A percentile compares a stretch with the other conserved stretches of the same genome.
These are phyloP conservation scores for Alternaria brassicae DNA, from an alignment of 2,329 filamentous ascomycete genomes.

Conservation along the genomic window DNA sequence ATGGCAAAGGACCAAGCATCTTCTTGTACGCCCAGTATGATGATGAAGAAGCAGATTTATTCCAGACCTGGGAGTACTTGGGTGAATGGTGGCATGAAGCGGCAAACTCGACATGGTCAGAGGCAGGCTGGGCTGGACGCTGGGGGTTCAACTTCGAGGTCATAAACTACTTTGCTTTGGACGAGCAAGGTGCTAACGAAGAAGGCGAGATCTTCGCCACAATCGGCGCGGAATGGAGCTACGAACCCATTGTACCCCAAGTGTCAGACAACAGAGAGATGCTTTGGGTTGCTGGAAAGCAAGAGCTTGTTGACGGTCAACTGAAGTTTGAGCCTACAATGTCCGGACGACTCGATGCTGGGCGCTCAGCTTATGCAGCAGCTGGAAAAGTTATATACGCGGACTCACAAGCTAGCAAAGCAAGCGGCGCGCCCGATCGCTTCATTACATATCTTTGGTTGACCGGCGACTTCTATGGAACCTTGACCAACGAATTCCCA, in stretches of 20 bases:
- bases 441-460: conserved; percentile 55
- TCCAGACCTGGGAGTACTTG: conserved; percentile 51
- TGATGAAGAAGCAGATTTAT: conserved; percentile 36
- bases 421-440: conserved; percentile 52
- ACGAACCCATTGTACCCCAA: conserved; percentile 50
- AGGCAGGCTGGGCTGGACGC: conserved; percentile 30
- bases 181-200: conserved; percentile 50
- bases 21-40: conserved; percentile 52
- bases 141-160: conserved; percentile 57
- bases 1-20: conserved; percentile 48
- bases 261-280: conserved; percentile 52
- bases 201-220: conserved; percentile 53
- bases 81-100: conserved; percentile 53
- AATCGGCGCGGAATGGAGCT: conserved; percentile 55
- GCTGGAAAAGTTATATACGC: conserved; percentile 53
- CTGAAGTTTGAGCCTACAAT: conserved; percentile 50
- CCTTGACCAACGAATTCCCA: conserved; percentile 45
- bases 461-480: conserved; percentile 54
- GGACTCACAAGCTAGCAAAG: conserved; percentile 48
- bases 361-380: conserved; percentile 54
- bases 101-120: conserved; percentile 34
- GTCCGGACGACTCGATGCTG: conserved; percentile 54
- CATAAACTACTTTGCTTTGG: conserved; percentile 53
- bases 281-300: conserved; percentile 53
- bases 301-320: conserved; percentile 38